These are phyloP conservation scores for Capsicum rhomboideum DNA, from an alignment of 257 asterid species.

Conservation along the genomic window DNA sequence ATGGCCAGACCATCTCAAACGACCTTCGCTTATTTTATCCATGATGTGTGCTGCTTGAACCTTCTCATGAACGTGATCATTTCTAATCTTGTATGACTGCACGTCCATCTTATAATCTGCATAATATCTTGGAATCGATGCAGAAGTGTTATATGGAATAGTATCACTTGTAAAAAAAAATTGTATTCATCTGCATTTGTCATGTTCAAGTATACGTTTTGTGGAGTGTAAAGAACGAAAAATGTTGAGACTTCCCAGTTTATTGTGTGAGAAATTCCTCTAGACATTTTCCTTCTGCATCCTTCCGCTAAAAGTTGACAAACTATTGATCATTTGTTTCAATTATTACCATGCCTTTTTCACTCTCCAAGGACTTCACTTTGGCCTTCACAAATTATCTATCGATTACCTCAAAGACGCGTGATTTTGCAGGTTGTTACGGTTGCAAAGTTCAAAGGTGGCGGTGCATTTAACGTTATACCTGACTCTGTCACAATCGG, in stretches of 20 bases:
- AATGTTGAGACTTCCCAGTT: not conserved
- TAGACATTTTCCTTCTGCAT: not conserved
- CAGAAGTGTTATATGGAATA: not conserved
- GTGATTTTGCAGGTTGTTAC: conserved; percentile 45
- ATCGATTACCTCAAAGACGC: not conserved
- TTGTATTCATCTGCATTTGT: not conserved
- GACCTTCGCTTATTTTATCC: not conserved
- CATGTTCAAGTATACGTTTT: not conserved
- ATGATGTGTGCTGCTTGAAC: not conserved
- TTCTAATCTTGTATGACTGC: not conserved
- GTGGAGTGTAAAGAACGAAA: not conserved
- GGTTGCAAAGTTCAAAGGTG: conserved; percentile 47
- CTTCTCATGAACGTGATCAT: not conserved
- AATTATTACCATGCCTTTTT: not conserved
- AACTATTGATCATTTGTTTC: too few species aligned
- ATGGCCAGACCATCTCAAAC: not conserved
- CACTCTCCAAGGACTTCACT: not conserved
- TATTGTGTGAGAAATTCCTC: not conserved
- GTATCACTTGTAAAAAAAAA: not conserved
- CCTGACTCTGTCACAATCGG: conserved; percentile 54
- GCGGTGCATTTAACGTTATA: conserved; percentile 52
- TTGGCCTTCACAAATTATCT: not conserved
- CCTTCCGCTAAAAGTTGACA: not conserved
- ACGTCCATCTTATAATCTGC: not conserved
- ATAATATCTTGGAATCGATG: not conserved